Conservation (phyloP, 495 filamentous ascomycete genomes). For the Friedmanniomyces endolithicus region DNA sequence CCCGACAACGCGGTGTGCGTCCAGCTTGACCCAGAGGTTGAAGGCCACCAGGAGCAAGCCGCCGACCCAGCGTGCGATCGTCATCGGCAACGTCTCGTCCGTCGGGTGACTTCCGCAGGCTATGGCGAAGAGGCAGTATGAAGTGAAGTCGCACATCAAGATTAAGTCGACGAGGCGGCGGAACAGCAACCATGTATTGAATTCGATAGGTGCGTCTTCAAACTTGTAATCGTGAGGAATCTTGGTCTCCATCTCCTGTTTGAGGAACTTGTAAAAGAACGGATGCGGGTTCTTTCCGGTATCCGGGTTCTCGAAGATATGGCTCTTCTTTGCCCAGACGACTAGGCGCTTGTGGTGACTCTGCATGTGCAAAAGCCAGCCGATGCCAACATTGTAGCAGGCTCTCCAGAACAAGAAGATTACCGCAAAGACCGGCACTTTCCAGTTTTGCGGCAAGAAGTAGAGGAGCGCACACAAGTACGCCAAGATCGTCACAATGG, state of each 20-base stretch:
- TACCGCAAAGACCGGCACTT: constrained; percentile 61
- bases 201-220: constrained; percentile 84
- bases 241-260: constrained; percentile 83
- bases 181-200: constrained; percentile 97
- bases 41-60: constrained; percentile 76
- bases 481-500: constrained; percentile 71
- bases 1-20: constrained; percentile 96
- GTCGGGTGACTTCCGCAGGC: constrained; percentile 66
- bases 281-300: constrained; percentile 72
- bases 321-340: constrained; percentile 72
- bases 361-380: constrained; percentile 75
- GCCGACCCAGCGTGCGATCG: constrained; percentile 61
- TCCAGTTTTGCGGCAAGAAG: constrained; percentile 50
- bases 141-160: constrained; percentile 95
- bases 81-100: constrained; percentile 57
- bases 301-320: constrained; percentile 72
- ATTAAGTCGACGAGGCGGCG: constrained; percentile 89
- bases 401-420: constrained; percentile 87
- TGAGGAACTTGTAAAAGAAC: constrained; percentile 66
- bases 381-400: constrained; percentile 87
- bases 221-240: constrained; percentile 90
- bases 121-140: constrained; percentile 89
- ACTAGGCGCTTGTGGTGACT: constrained; percentile 78
- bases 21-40: constrained; percentile 97
- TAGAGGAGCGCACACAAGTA: constrained; percentile 60